Base-by-base conservation (phyloP, 75 land plant genomes). In the Pinus taeda region DNA sequence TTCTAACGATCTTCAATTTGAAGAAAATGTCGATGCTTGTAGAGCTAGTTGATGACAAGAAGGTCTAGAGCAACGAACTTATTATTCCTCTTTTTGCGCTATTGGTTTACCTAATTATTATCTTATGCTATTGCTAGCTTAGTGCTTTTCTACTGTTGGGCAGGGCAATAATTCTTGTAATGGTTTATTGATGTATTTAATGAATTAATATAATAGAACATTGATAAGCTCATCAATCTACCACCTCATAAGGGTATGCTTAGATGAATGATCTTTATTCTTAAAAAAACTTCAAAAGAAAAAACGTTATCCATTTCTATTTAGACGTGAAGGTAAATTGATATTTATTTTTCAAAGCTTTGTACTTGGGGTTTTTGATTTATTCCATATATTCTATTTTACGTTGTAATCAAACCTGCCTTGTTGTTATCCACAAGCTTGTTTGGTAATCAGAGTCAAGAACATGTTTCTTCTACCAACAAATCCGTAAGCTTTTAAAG, bases 231-330 rank as follows among this genome's bases (percentile, higher is more conserved):
- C 36, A 83, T 93, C 86, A 90, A 87, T 80, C 62, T 95, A 74
- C 85, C 99, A 73, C 98, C 99, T 66, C 98, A 97, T 73, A 97
- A 97, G 80, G 81, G 95, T 63, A 78, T 97, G 57, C 84, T 97
- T 15, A 85, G 89, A 74, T 97, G 99, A 98, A 95, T 97, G 98
- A 97, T 95, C 77, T 97, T 93, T 83, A 98, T 91, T 82, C 79
- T 97, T 45, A 84, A 89, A 79, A 97, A 95, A 83, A 89, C 74
- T n/a, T n/a, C n/a, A n/a, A n/a, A 84, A 78, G 26, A 79, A 97
- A 87, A 82, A 74, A 76, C 63, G 88, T 97, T 7, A 89, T 91
- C 42, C 95, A 97, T 73, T 97, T 95, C 76, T 93, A 95, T 59
- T 88, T 93, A 67, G 98, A 97, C 81, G 80, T 97, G 24, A 95